Percentiles rank a stretch among this genome's conserved stretches.
These are phyloP conservation scores for Globisporangium recalcitrans DNA, from an alignment of 352 stramenopile species.

Conservation along the genomic window DNA sequence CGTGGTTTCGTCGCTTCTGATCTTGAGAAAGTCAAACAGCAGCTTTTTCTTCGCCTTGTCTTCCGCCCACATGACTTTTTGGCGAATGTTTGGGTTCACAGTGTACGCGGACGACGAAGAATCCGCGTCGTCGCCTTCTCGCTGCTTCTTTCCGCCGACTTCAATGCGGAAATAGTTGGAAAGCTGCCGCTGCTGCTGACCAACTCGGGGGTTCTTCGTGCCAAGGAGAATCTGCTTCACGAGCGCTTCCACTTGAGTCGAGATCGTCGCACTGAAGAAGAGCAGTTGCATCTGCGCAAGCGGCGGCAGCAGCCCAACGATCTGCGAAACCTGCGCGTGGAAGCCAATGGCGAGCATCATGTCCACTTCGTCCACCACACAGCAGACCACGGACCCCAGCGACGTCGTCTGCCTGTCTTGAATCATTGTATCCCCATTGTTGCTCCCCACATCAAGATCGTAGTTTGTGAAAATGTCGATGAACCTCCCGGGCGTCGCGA, in stretches of 20 bases:
- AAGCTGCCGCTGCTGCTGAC: background rate
- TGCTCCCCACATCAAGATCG: background rate
- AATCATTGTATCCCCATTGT: background rate
- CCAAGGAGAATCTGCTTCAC: conserved; percentile 27
- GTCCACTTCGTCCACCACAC: conserved; percentile 73
- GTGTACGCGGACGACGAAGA: conserved; percentile 1
- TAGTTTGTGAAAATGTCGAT: conserved; percentile 38
- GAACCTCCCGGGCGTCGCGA: conserved; percentile 61
- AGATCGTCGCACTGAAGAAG: conserved; percentile 59
- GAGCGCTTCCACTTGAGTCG: conserved; percentile 31
- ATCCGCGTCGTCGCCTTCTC: background rate
- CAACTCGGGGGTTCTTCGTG: background rate
- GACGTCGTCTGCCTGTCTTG: conserved; percentile 1
- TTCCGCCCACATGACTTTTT: conserved; percentile 44
- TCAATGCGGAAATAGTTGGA: conserved; percentile 28
- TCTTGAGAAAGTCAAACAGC: conserved; percentile 38
- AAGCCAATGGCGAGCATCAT: conserved; percentile 67
- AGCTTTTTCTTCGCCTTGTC: conserved; percentile 57
- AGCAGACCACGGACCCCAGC: conserved; percentile 35
- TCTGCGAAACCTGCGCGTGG: conserved; percentile 37
- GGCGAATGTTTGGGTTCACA: conserved; percentile 30
- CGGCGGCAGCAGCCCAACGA: conserved; percentile 31
- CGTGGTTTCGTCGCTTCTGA: conserved; percentile 34
- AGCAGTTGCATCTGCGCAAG: conserved; percentile 34
- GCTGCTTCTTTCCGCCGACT: conserved; percentile 18